Percentiles rank a stretch among this genome's conserved stretches.
phyloP scores from a whole-genome alignment of 2,329 filamentous ascomycete species.

The Aspergillus luchuensis region DNA sequence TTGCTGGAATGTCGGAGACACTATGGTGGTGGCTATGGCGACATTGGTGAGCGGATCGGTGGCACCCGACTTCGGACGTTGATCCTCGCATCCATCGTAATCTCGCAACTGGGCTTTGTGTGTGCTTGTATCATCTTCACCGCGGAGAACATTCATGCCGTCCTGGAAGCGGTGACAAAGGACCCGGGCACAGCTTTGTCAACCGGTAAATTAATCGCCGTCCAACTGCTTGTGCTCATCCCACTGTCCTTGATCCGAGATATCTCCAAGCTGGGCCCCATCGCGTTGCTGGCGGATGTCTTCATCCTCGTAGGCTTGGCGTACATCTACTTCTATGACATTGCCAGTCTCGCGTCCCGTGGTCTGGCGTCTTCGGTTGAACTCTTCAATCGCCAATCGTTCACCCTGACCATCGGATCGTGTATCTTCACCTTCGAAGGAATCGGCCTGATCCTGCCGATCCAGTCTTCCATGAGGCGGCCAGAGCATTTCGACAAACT shows the following conservation, averaged over 20 bases:
- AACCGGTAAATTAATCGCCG: constrained; percentile 62
- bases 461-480: constrained; percentile 91
- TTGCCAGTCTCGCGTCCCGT: constrained; percentile 73
- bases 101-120: constrained; percentile 77
- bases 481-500: constrained; percentile 86
- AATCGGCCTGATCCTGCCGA: constrained; percentile 92
- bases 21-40: constrained; percentile 72
- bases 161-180: constrained; percentile 63
- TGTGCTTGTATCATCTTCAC: constrained; percentile 77
- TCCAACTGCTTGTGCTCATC: constrained; percentile 91
- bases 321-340: constrained; percentile 92
- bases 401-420: constrained; percentile 95
- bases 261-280: constrained; percentile 92
- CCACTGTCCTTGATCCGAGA: constrained; percentile 89
- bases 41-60: constrained; percentile 67
- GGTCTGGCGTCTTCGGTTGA: constrained; percentile 76
- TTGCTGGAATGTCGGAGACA: constrained; percentile 66
- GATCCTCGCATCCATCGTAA: constrained; percentile 69
- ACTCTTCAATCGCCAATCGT: constrained; percentile 82
- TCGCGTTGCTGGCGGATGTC: constrained; percentile 84
- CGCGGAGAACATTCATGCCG: constrained; percentile 71
- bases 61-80: constrained; percentile 65
- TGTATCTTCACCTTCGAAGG: constrained; percentile 98
- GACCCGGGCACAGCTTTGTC: constrained; percentile 53
- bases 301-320: constrained; percentile 90